Percentiles rank a stretch among this genome's conserved stretches.
These are phyloP conservation scores for Adansonia digitata DNA, from an alignment of 345 rosid genomes.

Conservation along the genomic window DNA sequence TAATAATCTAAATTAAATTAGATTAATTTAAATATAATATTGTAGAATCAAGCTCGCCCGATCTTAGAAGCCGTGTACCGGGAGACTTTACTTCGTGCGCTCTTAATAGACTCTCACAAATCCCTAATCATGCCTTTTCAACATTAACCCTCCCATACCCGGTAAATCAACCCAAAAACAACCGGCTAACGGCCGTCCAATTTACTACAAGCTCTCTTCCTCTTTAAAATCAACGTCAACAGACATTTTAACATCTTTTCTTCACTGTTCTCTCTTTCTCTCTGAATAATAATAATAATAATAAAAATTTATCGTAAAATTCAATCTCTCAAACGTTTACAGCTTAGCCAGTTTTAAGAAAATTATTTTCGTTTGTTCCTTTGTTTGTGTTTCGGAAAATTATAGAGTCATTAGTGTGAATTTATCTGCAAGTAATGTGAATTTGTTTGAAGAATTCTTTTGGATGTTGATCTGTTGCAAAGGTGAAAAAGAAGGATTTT, in stretches of 20 bases:
- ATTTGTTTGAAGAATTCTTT: conserved; percentile 12
- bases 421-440: conserved; percentile 41
- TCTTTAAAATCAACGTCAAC: no score
- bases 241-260: no score
- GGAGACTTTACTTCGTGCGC: no score
- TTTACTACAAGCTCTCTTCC: conserved; percentile 10
- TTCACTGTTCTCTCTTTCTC: conserved; percentile 8
- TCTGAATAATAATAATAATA: background rate
- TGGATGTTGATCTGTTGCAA: conserved; percentile 32
- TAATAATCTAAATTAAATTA: no score
- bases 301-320: background rate
- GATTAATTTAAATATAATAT: no score
- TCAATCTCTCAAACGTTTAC: background rate
- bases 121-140: background rate
- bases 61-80: no score
- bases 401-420: conserved; percentile 24
- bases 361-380: no score
- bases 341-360: conserved; percentile 20
- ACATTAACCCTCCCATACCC: conserved; percentile 45
- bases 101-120: no score
- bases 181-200: conserved; percentile 41
- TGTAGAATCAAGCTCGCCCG: no score
- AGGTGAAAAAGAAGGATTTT: conserved; percentile 14
- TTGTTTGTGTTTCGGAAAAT: background rate
- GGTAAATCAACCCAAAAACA: conserved; percentile 28